phyloP scores from a whole-genome alignment of 2,329 filamentous ascomycete genomes.

The Zymoseptoria pseudotritici region DNA sequence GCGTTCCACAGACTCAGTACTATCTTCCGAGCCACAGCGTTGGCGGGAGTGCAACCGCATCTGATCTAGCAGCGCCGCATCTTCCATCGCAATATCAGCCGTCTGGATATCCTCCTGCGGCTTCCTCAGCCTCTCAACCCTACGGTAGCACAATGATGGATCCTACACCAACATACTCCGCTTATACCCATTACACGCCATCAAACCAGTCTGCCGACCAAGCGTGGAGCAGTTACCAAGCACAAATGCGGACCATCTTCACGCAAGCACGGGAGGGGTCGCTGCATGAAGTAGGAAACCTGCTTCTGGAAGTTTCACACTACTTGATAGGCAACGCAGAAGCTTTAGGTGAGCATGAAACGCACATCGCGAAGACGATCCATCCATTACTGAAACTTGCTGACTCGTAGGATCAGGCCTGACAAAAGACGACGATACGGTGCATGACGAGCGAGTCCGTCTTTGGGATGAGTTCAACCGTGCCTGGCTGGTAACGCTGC shows the following conservation, averaged over 20 bases:
- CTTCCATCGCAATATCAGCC: conserved; percentile 58
- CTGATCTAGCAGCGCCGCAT: conserved; percentile 52
- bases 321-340: conserved; percentile 61
- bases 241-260: conserved; percentile 56
- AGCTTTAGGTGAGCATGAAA: conserved; percentile 51
- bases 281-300: conserved; percentile 51
- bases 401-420: conserved; percentile 53
- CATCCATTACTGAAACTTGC: neutral
- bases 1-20: conserved; percentile 63
- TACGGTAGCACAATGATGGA: conserved; percentile 49
- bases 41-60: conserved; percentile 53
- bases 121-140: conserved; percentile 43
- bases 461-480: conserved; percentile 94
- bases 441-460: conserved; percentile 68
- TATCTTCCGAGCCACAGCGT: conserved; percentile 55
- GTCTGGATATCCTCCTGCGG: conserved; percentile 54
- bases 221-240: conserved; percentile 58
- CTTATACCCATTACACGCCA: conserved; percentile 19
- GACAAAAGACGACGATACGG: conserved; percentile 69
- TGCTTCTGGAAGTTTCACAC: conserved; percentile 55
- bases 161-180: conserved; percentile 33
- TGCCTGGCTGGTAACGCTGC: conserved; percentile 77
- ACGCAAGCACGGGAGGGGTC: conserved; percentile 59
- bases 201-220: conserved; percentile 45
- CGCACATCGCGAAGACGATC: conserved; percentile 2